phyloP scores from a whole-genome alignment of 2,329 filamentous ascomycete genomes.

The Claviceps sp. region DNA sequence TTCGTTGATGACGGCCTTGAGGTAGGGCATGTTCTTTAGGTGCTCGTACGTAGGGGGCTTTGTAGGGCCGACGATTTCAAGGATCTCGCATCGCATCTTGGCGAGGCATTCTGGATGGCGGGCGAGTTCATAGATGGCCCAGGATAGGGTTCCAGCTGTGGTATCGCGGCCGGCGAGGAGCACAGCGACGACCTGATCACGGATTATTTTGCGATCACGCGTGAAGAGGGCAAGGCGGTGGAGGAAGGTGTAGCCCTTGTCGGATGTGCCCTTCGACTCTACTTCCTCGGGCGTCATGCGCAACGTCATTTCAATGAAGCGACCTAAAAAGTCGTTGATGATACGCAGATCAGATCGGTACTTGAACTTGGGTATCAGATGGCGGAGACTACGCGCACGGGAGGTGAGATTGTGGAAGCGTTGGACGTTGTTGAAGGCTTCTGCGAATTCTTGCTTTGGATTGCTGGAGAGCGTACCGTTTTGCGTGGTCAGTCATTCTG shows the following conservation, averaged over 20 bases:
- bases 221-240: constrained; percentile 71
- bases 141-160: constrained; percentile 68
- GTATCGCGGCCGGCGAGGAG: constrained; percentile 80
- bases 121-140: constrained; percentile 70
- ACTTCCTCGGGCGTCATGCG: constrained; percentile 51
- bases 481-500: neutral
- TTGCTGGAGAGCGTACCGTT: constrained; percentile 15
- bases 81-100: constrained; percentile 62
- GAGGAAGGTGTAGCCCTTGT: constrained; percentile 68
- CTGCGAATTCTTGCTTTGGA: constrained; percentile 47
- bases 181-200: constrained; percentile 73
- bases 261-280: constrained; percentile 50
- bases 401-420: constrained; percentile 47
- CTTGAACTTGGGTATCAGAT: constrained; percentile 45
- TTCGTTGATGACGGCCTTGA: constrained; percentile 62
- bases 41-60: constrained; percentile 59
- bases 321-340: constrained; percentile 69
- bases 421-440: constrained; percentile 59
- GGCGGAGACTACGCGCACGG: constrained; percentile 17
- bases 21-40: constrained; percentile 78
- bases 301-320: constrained; percentile 52
- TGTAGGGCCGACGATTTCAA: constrained; percentile 48
- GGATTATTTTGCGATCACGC: constrained; percentile 54
- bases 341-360: constrained; percentile 53
- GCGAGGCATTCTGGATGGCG: constrained; percentile 52